Evolutionary conservation across 495 filamentous ascomycete genomes (phyloP), one percentile per base, ranked within the genome.

Genomic region (Talaromyces trachyspermus): DNA sequence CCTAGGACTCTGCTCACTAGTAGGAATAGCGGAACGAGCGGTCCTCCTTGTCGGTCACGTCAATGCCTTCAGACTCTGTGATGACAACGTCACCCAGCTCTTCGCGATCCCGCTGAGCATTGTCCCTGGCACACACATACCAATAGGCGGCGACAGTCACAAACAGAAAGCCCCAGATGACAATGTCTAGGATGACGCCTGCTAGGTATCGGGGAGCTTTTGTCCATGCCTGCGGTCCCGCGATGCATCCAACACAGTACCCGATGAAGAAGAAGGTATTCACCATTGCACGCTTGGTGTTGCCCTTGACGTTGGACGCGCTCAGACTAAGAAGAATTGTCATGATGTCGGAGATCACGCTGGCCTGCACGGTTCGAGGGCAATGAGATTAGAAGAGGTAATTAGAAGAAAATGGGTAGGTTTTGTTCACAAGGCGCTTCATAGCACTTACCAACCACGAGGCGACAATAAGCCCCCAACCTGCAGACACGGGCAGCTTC

Each of bases 281-380:
- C 19, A 71, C 66, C 2, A 66, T 56, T 9, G 68, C 61, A 12
- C 79, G 79, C 56, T 83, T 85, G 4, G 81, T 83, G 60, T 81
- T 83, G 12, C 80, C 80, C 4, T 77, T 75, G 5, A 81, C 68
- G 44, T 84, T 83, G 17, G 71, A 76, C 0, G 68, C 68, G 24
- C 71, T 70, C 3, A 81, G 59, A 1, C 65, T 69, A 6, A 82
- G 64, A 1, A 81, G 49, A 10, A 74, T 68, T 0, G 80, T 72
- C 59, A 81, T 75, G 14, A 65, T 64, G 19, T 68, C 72, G 4
- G 78, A 56, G 19, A 62, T 61, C 23, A 54, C 55, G 20, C 56
- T 59, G 26, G 59, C 49, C 57, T 62, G 25, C 4, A 36, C 12
- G 23, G n/a, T 8, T 41, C 3, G 15, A 25, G 4, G 12, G 38